A percentile compares a stretch with the other conserved stretches of the same genome.
Evolutionary conservation across 2,329 filamentous ascomycete species (phyloP).

Genomic region (Clonostachys solani): DNA sequence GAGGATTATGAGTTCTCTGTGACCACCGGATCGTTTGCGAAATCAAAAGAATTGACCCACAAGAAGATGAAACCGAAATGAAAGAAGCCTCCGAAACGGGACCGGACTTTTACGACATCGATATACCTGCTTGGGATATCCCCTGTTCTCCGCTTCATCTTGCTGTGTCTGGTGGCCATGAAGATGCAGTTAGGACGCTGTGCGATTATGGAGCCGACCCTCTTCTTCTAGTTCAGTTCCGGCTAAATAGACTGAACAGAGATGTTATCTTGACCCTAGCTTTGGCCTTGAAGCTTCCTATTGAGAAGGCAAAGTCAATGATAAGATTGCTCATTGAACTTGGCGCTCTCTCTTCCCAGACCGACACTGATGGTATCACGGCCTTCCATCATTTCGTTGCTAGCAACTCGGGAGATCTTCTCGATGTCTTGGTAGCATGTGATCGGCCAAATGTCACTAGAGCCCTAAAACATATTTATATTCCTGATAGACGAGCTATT

Average conservation of each 20-base stretch:
- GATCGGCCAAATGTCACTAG: constrained; percentile 58
- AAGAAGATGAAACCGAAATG: constrained; percentile 29
- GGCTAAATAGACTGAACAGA: constrained; percentile 41
- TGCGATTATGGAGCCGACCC: constrained; percentile 76
- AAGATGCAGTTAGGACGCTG: constrained; percentile 63
- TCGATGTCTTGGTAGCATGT: constrained; percentile 45
- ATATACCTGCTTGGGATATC: constrained; percentile 76
- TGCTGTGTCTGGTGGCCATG: constrained; percentile 70
- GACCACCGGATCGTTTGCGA: constrained; percentile 69
- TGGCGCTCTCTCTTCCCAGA: constrained; percentile 71
- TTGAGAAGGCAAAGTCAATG: constrained; percentile 62
- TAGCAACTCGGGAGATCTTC: constrained; percentile 36
- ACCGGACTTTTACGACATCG: constrained; percentile 76
- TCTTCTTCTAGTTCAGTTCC: constrained; percentile 68
- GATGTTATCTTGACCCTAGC: constrained; percentile 65
- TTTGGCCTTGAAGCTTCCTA: constrained; percentile 61
- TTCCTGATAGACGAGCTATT: constrained; percentile 25
- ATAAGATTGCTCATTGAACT: constrained; percentile 59
- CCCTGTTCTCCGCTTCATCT: constrained; percentile 72
- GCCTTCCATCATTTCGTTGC: constrained; percentile 61
- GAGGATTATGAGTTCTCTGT: constrained; percentile 46
- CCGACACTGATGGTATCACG: constrained; percentile 60
- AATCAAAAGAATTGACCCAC: constrained; percentile 40
- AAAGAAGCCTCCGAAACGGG: constrained; percentile 53
- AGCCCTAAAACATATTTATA: constrained; percentile 60